Percentiles rank a stretch among this genome's conserved stretches.
These are phyloP conservation scores for Pseudozyma thailandica DNA, from an alignment of 1,284 basidiomycete genomes.

Conservation along the genomic window DNA sequence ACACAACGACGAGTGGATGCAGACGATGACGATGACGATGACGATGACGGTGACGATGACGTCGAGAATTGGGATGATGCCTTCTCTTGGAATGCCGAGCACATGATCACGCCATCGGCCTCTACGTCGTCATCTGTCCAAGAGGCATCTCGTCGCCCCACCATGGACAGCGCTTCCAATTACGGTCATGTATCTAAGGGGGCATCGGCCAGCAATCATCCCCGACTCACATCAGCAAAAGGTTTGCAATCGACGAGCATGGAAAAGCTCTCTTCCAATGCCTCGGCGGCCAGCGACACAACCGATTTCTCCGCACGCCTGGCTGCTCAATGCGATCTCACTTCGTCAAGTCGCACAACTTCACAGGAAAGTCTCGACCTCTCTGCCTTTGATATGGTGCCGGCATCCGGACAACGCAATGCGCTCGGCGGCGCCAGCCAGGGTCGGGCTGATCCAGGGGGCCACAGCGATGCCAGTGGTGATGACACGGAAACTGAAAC, in stretches of 20 bases:
- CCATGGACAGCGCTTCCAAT: neutral
- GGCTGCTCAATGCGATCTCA: conserved; percentile 35
- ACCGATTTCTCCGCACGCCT: conserved; percentile 43
- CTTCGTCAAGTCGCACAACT: conserved; percentile 5
- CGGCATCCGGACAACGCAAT: neutral
- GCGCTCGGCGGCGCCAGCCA: conserved; percentile 2
- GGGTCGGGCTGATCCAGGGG: neutral
- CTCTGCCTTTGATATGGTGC: neutral
- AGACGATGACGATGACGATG: conserved; percentile 42
- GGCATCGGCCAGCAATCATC: neutral
- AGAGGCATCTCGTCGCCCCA: neutral
- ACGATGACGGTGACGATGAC: conserved; percentile 52
- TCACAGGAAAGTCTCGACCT: conserved; percentile 8
- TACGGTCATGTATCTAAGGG: neutral
- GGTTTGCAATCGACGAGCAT: neutral
- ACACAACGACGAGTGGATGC: neutral
- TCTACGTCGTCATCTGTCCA: conserved; percentile 18
- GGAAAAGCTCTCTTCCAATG: conserved; percentile 11
- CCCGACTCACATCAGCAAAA: conserved; percentile 4
- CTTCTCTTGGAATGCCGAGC: conserved; percentile 42
- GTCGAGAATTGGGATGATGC: conserved; percentile 54
- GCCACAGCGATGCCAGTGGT: conserved; percentile 20
- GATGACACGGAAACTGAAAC: conserved; percentile 44
- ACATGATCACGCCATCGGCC: conserved; percentile 14
- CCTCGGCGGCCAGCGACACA: conserved; percentile 20